phyloP scores from a whole-genome alignment of 495 filamentous ascomycete genomes.

The Astrothelium subdiscretum region DNA sequence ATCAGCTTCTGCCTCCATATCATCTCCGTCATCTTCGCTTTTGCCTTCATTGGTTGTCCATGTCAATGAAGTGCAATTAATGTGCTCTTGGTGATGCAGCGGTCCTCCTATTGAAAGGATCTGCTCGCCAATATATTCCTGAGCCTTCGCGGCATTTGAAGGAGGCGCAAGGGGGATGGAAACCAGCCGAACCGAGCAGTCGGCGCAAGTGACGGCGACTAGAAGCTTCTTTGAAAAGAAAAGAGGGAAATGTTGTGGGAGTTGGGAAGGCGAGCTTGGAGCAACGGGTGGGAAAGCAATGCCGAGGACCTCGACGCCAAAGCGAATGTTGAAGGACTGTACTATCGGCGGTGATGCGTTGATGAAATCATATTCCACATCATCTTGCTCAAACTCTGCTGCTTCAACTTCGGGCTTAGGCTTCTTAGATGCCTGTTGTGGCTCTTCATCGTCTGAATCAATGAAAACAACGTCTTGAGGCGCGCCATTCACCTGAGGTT shows the following conservation, averaged over 20 bases:
- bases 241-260: slow-evolving; percentile 41
- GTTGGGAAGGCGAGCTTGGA: slow-evolving; percentile 2
- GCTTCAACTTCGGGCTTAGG: slow-evolving; percentile 13
- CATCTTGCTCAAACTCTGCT: slow-evolving; percentile 43
- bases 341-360: slow-evolving; percentile 34
- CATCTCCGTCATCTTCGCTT: slow-evolving; percentile 21
- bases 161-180: slow-evolving; percentile 65
- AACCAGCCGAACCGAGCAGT: slow-evolving; percentile 54
- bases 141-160: slow-evolving; percentile 39
- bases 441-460: slow-evolving; percentile 66
- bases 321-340: slow-evolving; percentile 24
- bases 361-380: slow-evolving; percentile 47
- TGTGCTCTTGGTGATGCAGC: slow-evolving; percentile 46
- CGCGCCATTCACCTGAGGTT: slow-evolving; percentile 26
- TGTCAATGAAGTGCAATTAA: slow-evolving; percentile 55
- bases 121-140: slow-evolving; percentile 37
- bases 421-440: slow-evolving; percentile 39
- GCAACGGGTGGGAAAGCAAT: slow-evolving; percentile 26
- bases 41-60: slow-evolving; percentile 40
- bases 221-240: slow-evolving; percentile 55
- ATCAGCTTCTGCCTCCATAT: slow-evolving; percentile 14
- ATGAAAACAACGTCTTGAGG: slow-evolving; percentile 60
- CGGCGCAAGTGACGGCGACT: slow-evolving; percentile 59
- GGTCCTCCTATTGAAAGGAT: slow-evolving; percentile 40
- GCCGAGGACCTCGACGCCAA: slow-evolving; percentile 27